Evolutionary conservation across 306 rosid species (phyloP), one percentile per base, ranked within the genome.

Genomic region (Quercus dentata): DNA sequence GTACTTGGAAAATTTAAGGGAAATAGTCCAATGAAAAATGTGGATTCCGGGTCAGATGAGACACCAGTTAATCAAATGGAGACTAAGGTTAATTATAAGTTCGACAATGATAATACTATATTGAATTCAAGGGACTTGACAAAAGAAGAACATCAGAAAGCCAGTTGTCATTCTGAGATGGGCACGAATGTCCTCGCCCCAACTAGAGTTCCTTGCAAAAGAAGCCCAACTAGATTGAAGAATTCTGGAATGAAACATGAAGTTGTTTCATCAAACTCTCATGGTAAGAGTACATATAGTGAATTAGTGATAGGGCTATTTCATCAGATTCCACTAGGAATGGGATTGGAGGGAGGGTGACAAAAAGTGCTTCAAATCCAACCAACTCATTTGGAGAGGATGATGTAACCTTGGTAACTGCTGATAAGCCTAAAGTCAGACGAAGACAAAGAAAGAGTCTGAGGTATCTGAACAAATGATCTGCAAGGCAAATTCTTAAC

Each of bases 161-260:
- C 54, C 21, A 17, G 17, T 5, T 18, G 21, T 18, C 14, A 31
- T 17, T 65, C 46, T 65, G 56, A 19, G 55, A 44, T 13, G 78
- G 21, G 21, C 31, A 18, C 17, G 23, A 35, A 67, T 19, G 72
- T 67, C 72, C 52, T 35, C 18, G 1, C 49, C 52, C 15, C 72
- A 67, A 67, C 52, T 19, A 33, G 18, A 79, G 54, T 80, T 18
- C 64, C 69, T 78, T 74, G 56, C n/a, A 72, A 82, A n/a, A 83
- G 83, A 86, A 86, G 77, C 85, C 79, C 72, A 78, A 51, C 80
- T 35, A 75, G 72, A 71, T 75, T 38, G 68, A 38, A 64, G 72
- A 67, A 67, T 67, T 33, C 44, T 18, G 35, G 27, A 67, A 31
- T 7, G 71, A 13, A 67, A 67, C 27, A 67, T 9, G 71, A 67